Evolutionary conservation across 1,139 yeast species (phyloP), one percentile per base, ranked within the genome.

Genomic region (Blastobotrys ciferrii): DNA sequence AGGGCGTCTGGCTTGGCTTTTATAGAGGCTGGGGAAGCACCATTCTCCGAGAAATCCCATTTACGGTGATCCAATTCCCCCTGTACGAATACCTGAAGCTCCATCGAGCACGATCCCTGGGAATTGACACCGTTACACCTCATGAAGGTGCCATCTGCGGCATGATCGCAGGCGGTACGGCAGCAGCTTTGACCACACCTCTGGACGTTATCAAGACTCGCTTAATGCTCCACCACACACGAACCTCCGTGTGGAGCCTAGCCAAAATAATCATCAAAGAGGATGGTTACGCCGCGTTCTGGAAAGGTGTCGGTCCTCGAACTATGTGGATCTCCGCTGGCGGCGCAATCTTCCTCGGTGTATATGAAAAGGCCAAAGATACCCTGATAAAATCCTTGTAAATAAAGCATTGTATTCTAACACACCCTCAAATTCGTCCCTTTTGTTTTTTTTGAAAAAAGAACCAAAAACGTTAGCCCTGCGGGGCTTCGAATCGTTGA

Each of bases 321-420:
- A 89, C 97, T 0, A 77, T 87, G 80, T 92, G 98, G 98, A 92
- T 92, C 53, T 84, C 95, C 70, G 94, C 95, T 2, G 99, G 99
- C 14, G 99, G 99, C 15, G 96, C 98, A 28, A 88, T 94, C 32
- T 92, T 94, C 70, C 74, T 92, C 50, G 99, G 99, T 2, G 87
- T 88, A 51, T 92, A 92, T 63, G 98, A 92, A 67, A 69, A 84
- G 19, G 91, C 84, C 3, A 80, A 74, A 50, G 58, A 68, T 18
- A 23, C 39, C 15, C 40, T 36, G 9, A 19, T 36, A 4, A 36
- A 36, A 15, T 4, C 25, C 28, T 9, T 36, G n/a, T 36, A 36
- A 28, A 36, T 36, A n/a, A 7, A 7, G 9, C 13, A 33, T 13
- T 33, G 12, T 33, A 33, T 36, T n/a, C 14, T 36, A 5, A 14